Base-by-base conservation (phyloP, 768 basidiomycete genomes). In the Lentinula sp. region DNA sequence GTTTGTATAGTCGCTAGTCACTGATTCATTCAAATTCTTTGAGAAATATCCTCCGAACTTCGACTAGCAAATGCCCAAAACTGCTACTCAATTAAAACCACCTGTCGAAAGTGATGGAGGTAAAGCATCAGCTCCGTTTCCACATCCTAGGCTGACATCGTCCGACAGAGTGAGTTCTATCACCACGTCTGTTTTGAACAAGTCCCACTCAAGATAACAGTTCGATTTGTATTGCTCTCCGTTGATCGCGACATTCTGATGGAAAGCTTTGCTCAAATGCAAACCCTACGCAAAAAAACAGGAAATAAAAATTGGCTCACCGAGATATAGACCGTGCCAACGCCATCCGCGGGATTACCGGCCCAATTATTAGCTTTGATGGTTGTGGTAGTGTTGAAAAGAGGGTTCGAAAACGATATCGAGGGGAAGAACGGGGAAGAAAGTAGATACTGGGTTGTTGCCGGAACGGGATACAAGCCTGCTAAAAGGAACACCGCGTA, bases 61-160 rank as follows among this genome's bases (percentile, higher is more conserved):
- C 3, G 28, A 28, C 28, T 28, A 28, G 28, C 28, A 28, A 28
- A 28, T 28, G 28, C 28, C 28, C 28, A 28, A 43, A 15, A 16
- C 42, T n/a, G 16, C 18, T 28, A 48, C n/a, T 51, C 50, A 51
- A 18, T 33, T 6, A 33, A 42, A 86, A 0, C 85, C 85, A 4
- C 84, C 85, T n/a, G 85, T 87, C 4, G 85, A 86, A 41, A 86
- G 73, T 15, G 85, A 86, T 1, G 85, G 85, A 0, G 85, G 85
- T 41, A 86, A 67, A 1, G 82, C 81, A 39, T 70, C 67, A 18
- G 71, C 42, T 6, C 75, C 79, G 2, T 66, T 70, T 15, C 85
- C 85, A 67, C 85, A 87, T 1, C 77, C 73, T 6, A 82, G 76
- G 35, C 72, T 77, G 61, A 83, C 80, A 66, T 85, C 77, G 60